Percentiles rank a stretch among this genome's conserved stretches.
Conservation (phyloP, 2,329 filamentous ascomycete genomes). For the Colletotrichum destructivum region DNA sequence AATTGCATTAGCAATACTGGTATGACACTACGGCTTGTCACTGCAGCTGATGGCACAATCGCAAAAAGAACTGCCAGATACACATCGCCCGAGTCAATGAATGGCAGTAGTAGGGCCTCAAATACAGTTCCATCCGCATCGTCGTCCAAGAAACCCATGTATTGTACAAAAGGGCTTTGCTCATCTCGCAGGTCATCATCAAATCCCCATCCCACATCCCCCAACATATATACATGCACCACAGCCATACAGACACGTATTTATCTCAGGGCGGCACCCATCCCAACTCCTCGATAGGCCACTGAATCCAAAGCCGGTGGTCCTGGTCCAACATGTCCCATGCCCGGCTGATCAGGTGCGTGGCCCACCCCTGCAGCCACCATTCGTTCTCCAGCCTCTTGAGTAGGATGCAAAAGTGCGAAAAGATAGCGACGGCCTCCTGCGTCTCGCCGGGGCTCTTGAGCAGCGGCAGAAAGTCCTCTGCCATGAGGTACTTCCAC, state of each 20-base stretch:
- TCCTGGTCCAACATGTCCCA: conserved; percentile 55
- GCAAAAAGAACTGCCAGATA: neutral
- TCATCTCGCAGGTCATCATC: conserved; percentile 1
- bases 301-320: conserved; percentile 53
- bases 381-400: conserved; percentile 52
- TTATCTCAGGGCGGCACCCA: conserved; percentile 43
- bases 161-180: neutral
- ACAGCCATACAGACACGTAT: neutral
- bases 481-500: conserved; percentile 56
- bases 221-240: neutral
- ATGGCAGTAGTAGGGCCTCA: neutral
- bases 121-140: neutral
- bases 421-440: conserved; percentile 54
- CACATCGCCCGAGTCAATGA: neutral
- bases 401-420: conserved; percentile 52
- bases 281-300: conserved; percentile 47
- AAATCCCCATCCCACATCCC: neutral
- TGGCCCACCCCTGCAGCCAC: conserved; percentile 56
- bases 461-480: conserved; percentile 55
- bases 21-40: neutral
- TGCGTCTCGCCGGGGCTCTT: conserved; percentile 46
- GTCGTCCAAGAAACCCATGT: neutral
- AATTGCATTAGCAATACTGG: too few species aligned
- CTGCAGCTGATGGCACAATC: neutral
- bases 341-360: conserved; percentile 51